Base-by-base conservation (phyloP, 768 basidiomycete species). In the Tulasnella sp. region DNA sequence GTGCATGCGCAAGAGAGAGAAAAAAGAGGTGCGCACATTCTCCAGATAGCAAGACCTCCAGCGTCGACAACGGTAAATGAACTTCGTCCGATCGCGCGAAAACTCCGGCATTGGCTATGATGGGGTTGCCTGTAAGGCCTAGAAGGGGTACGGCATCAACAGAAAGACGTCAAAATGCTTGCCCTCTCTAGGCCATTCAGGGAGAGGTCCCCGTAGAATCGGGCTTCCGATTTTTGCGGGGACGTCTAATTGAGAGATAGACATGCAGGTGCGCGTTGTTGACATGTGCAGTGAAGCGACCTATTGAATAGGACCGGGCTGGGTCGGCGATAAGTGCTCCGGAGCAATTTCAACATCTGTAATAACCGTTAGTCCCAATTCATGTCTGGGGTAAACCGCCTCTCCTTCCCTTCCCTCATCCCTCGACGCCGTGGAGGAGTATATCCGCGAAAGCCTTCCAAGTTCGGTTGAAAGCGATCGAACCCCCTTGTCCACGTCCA, bases 111-210 rank as follows among this genome's bases (percentile, higher is more conserved):
- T 26, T 57, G 29, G 29, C 13, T 4, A 10, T 29, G 61, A 67
- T 29, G 61, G 35, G 11, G 32, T 67, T 6, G 61, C 10, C n/a
- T 10, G 10, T 10, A 67, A 67, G 61, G 61, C 61, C 61, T 67
- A 67, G 61, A 32, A 7, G n/a, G n/a, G 23, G 10, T 20, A 51
- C 51, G 51, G 23, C n/a, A 35, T 35, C 61, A 29, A 29, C 61
- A 67, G 51, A 67, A 67, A 67, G 61, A 67, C 61, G 61, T 67
- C 61, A 67, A 67, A 67, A 67, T 26, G 29, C 32, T 67, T 67
- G 61, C 61, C 61, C 61, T 67, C 61, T n/a, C 23, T n/a, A 29
- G n/a, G n/a, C 55, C 61, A 67, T 4, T 67, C 61, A 67, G 61
- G 26, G 61, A 32, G 35, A 67, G 61, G 55, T 67, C 61, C 61